A percentile compares a stretch with the other conserved stretches of the same genome.
Evolutionary conservation across 179 eudicot genomes (phyloP).

Genomic region (Silene noctiflora): DNA sequence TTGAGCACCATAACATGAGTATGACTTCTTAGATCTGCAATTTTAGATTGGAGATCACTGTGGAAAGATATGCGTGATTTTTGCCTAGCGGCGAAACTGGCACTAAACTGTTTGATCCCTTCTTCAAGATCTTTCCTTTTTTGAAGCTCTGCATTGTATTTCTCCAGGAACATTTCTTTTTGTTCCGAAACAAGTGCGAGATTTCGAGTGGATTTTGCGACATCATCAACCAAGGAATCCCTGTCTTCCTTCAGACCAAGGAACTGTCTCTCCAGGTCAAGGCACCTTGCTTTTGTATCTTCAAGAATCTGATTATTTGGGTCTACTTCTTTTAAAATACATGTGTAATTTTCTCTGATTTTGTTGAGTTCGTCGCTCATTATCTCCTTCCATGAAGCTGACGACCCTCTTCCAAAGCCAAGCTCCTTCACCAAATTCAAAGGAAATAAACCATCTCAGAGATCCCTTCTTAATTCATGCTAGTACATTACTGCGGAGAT

Average conservation of each 20-base stretch:
- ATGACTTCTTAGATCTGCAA: constrained; percentile 43
- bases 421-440: constrained; percentile 47
- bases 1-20: constrained; percentile 44
- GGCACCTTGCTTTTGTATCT: constrained; percentile 46
- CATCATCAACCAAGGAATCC: constrained; percentile 45
- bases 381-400: constrained; percentile 56
- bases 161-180: constrained; percentile 51
- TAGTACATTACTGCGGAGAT: constrained; percentile 14
- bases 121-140: constrained; percentile 65
- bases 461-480: constrained; percentile 13
- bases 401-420: constrained; percentile 42
- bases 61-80: constrained; percentile 61
- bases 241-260: constrained; percentile 58
- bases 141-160: constrained; percentile 49
- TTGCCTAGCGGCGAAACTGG: constrained; percentile 52
- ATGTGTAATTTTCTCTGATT: constrained; percentile 48
- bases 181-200: constrained; percentile 43
- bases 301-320: constrained; percentile 46
- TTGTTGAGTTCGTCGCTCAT: constrained; percentile 50
- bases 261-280: constrained; percentile 55
- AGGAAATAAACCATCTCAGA: constrained; percentile 30
- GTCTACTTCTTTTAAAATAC: constrained; percentile 48
- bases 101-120: constrained; percentile 57
- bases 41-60: constrained; percentile 53
- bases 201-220: constrained; percentile 40